phyloP scores from a whole-genome alignment of 2,329 filamentous ascomycete species.

The Sarocladiaceae sp. region DNA sequence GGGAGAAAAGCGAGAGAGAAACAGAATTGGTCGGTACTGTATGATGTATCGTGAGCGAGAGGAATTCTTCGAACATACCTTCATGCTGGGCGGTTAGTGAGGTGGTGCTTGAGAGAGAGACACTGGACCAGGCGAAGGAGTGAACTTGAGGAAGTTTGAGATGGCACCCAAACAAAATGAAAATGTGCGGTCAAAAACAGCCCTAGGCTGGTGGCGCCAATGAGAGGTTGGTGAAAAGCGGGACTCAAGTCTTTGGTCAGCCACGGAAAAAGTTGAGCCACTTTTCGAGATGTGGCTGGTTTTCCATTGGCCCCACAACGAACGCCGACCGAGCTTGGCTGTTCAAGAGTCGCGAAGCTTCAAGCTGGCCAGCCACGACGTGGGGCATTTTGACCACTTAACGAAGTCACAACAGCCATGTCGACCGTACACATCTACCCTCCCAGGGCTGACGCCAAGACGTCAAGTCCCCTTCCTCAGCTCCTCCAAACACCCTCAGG shows the following conservation, averaged over 20 bases:
- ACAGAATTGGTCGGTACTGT: neutral
- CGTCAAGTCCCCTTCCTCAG: slow-evolving; percentile 63
- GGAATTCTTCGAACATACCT: slow-evolving; percentile 29
- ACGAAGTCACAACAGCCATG: slow-evolving; percentile 19
- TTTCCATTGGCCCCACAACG: neutral
- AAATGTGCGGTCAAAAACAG: slow-evolving; percentile 21
- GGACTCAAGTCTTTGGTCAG: neutral
- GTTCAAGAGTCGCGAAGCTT: no score
- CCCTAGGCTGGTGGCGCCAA: slow-evolving; percentile 29
- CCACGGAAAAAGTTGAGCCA: slow-evolving; percentile 2
- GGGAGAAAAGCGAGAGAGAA: neutral
- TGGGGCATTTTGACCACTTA: no score
- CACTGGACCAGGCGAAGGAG: slow-evolving; percentile 37
- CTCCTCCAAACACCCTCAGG: slow-evolving; percentile 86
- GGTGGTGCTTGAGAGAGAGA: slow-evolving; percentile 34
- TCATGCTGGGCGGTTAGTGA: slow-evolving; percentile 44
- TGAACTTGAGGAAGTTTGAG: slow-evolving; percentile 17
- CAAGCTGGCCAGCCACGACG: no score
- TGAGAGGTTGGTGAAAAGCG: slow-evolving; percentile 15
- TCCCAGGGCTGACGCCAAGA: slow-evolving; percentile 20
- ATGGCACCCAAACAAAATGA: slow-evolving; percentile 26
- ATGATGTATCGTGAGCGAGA: neutral
- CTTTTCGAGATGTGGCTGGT: slow-evolving; percentile 5
- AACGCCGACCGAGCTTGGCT: neutral
- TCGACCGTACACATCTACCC: slow-evolving; percentile 37